Conservation (phyloP, 305 asterid genomes). For the Solanum hybrid region DNA sequence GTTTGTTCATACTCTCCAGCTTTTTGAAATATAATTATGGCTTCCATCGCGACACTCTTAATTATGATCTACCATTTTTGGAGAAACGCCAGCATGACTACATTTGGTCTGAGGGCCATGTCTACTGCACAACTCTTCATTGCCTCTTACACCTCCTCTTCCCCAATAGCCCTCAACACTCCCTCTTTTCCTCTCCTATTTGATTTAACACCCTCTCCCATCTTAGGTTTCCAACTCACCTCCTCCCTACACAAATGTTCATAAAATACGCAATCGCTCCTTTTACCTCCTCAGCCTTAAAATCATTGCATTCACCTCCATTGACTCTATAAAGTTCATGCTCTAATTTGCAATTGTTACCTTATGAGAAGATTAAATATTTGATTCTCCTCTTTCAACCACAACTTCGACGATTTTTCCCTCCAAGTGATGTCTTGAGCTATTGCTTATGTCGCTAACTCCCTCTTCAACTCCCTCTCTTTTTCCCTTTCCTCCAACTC, state of each 20-base stretch:
- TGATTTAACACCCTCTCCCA: background rate
- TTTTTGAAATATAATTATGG: background rate
- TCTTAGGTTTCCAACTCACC: background rate
- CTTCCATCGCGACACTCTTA: background rate
- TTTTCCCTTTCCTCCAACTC: background rate
- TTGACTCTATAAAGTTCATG: background rate
- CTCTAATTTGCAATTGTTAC: background rate
- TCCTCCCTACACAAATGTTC: background rate
- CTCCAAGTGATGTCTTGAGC: background rate
- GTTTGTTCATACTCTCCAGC: background rate
- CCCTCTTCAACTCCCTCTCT: background rate
- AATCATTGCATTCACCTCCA: background rate
- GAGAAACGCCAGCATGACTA: background rate
- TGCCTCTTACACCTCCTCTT: background rate
- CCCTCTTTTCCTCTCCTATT: background rate
- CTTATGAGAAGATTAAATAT: background rate
- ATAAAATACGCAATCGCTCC: background rate
- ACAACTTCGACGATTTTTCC: background rate
- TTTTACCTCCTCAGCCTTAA: background rate
- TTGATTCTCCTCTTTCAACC: background rate
- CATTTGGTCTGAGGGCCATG: background rate
- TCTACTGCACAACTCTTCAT: background rate
- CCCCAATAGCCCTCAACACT: background rate
- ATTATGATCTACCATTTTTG: background rate
- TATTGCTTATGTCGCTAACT: background rate